phyloP scores from a whole-genome alignment of 805 yeast species.

The Starmerella riodocensis region DNA sequence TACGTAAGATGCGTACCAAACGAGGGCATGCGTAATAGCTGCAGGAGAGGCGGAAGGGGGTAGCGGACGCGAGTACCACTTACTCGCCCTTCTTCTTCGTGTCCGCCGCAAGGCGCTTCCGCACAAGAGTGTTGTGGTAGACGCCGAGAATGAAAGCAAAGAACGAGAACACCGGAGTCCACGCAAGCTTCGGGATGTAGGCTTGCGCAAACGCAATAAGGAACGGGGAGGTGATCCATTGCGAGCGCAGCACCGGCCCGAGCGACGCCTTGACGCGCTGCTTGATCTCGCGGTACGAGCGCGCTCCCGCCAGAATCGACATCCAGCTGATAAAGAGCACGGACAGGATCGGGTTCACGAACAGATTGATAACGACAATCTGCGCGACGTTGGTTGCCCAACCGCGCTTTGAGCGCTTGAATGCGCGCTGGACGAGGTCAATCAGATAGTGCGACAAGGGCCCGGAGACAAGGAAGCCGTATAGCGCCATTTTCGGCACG shows the following conservation, averaged over 20 bases:
- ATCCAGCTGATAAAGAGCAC: conserved; percentile 26
- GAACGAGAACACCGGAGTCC: conserved; percentile 32
- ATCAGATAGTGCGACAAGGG: conserved; percentile 30
- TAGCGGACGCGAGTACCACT: no score
- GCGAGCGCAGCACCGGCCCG: conserved; percentile 26
- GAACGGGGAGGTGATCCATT: conserved; percentile 30
- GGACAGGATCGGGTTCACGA: conserved; percentile 27
- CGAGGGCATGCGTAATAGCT: no score
- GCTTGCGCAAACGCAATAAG: conserved; percentile 29
- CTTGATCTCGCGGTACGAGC: conserved; percentile 22
- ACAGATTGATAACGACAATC: conserved; percentile 27
- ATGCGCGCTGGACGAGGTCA: conserved; percentile 26
- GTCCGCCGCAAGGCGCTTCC: conserved; percentile 19
- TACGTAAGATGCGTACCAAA: no score
- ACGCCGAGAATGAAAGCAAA: conserved; percentile 30
- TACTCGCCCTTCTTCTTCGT: conserved; percentile 7
- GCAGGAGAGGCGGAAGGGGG: no score
- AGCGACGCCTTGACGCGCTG: conserved; percentile 25
- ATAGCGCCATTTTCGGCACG: conserved; percentile 30
- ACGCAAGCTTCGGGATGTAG: conserved; percentile 29
- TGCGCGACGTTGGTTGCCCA: conserved; percentile 22
- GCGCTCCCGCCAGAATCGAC: conserved; percentile 30
- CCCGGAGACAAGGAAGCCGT: conserved; percentile 29
- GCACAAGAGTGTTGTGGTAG: conserved; percentile 29
- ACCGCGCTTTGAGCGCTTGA: conserved; percentile 22